Evolutionary conservation across 441 rosid genomes (phyloP).

Genomic region (Melastoma candidum): DNA sequence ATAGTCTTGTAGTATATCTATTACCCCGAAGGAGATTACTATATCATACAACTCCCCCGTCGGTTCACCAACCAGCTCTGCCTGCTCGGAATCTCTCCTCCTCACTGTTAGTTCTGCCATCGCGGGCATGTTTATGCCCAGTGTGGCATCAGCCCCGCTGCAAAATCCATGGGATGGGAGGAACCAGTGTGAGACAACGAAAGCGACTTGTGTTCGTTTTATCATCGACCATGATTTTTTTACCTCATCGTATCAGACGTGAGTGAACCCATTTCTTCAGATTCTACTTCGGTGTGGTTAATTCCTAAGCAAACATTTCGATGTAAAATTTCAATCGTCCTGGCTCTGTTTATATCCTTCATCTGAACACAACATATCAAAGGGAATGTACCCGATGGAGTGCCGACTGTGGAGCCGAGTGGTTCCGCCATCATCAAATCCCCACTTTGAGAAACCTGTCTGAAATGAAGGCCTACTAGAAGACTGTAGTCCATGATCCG

Average conservation of each 20-base stretch:
- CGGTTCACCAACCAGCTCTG: conserved; percentile 17
- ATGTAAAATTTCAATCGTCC: neutral
- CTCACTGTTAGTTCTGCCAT: conserved; percentile 16
- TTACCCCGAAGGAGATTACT: conserved; percentile 13
- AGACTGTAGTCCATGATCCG: conserved; percentile 21
- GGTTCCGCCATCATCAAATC: conserved; percentile 10
- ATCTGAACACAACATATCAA: neutral
- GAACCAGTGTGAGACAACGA: too few species aligned
- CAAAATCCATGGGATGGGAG: neutral
- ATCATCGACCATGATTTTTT: neutral
- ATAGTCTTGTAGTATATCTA: conserved; percentile 19
- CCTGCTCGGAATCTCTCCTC: conserved; percentile 7
- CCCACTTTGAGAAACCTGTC: conserved; percentile 6
- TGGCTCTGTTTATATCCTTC: neutral
- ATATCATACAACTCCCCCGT: conserved; percentile 15
- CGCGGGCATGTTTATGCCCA: conserved; percentile 15
- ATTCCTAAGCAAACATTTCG: conserved; percentile 1
- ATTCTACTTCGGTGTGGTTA: neutral
- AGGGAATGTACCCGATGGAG: conserved; percentile 11
- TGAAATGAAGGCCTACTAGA: conserved; percentile 17
- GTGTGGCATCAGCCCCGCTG: conserved; percentile 6
- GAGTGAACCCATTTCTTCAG: conserved; percentile 6
- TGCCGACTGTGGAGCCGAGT: conserved; percentile 1
- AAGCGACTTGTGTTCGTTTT: too few species aligned
- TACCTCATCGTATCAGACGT: conserved; percentile 9